Conservation (phyloP, 192 early-diverging fungal genomes). For the Phlyctochytrium planicorne region DNA sequence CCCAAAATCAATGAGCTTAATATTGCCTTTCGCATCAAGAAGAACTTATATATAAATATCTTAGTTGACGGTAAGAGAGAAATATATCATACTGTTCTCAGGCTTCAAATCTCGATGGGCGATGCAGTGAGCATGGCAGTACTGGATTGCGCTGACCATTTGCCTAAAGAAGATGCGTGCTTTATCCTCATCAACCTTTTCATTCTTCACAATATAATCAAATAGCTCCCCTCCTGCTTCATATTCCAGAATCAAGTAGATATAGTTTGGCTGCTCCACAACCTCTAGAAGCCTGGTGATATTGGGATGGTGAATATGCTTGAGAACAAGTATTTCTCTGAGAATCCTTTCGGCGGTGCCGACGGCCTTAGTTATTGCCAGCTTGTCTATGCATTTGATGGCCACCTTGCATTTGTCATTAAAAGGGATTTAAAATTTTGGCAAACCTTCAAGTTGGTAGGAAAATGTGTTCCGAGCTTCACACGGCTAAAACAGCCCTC, state of each 20-base stretch:
- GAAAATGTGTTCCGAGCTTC: conserved; percentile 40
- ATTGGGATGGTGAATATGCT: conserved; percentile 61
- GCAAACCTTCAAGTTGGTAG: conserved; percentile 33
- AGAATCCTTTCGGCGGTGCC: conserved; percentile 42
- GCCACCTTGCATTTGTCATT: conserved; percentile 43
- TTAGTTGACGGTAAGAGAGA: conserved; percentile 8
- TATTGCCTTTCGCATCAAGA: conserved; percentile 32
- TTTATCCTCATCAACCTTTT: conserved; percentile 40
- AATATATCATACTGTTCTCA: conserved; percentile 33
- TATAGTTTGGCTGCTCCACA: conserved; percentile 69
- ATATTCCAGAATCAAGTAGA: conserved; percentile 87
- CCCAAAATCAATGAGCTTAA: conserved; percentile 54
- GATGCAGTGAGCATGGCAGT: conserved; percentile 44
- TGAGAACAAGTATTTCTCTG: conserved; percentile 57
- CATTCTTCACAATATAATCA: conserved; percentile 73
- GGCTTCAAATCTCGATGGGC: conserved; percentile 54
- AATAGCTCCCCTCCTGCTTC: conserved; percentile 85
- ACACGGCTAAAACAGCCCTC: conserved; percentile 50
- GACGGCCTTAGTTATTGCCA: conserved; percentile 24
- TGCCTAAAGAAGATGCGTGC: conserved; percentile 42
- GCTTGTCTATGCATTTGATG: conserved; percentile 47
- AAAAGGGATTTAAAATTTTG: not conserved
- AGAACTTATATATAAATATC: conserved; percentile 30
- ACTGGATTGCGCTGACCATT: conserved; percentile 40
- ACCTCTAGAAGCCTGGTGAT: conserved; percentile 78